Percentiles rank a stretch among this genome's conserved stretches.
Conservation (phyloP, 352 stramenopile genomes). For the Thalassiosira mediterranea region DNA sequence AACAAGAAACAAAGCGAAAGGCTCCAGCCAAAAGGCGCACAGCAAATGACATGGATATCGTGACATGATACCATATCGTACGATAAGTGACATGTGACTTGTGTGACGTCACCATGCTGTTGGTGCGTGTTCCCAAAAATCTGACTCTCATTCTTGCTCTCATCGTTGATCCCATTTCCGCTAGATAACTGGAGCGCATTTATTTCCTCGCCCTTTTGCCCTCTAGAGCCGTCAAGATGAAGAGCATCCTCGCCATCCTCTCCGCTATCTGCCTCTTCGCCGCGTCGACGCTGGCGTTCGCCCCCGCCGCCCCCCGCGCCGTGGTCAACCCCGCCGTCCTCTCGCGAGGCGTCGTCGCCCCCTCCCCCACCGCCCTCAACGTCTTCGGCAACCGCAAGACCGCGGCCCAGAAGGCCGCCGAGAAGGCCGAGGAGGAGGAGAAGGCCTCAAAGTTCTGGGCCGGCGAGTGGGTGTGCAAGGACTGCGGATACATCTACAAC, state of each 20-base stretch:
- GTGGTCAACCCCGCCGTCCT: constrained; percentile 10
- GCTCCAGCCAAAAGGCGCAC: too few species aligned
- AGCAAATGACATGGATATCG: too few species aligned
- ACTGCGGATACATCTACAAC: constrained; percentile 87
- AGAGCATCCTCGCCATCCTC: constrained; percentile 43
- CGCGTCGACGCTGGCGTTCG: constrained; percentile 29
- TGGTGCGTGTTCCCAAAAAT: too few species aligned
- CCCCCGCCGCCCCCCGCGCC: constrained; percentile 20
- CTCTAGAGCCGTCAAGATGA: constrained; percentile 21
- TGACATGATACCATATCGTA: too few species aligned
- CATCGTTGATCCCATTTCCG: too few species aligned
- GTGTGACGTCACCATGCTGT: too few species aligned
- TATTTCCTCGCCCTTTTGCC: background rate
- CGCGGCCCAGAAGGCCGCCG: constrained; percentile 56
- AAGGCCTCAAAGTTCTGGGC: constrained; percentile 74
- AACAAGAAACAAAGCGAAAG: too few species aligned
- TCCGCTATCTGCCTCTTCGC: constrained; percentile 42
- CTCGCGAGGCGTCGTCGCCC: background rate
- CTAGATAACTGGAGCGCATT: too few species aligned
- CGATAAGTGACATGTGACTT: too few species aligned
- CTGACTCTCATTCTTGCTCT: too few species aligned
- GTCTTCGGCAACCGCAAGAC: constrained; percentile 82
- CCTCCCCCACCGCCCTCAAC: constrained; percentile 56
- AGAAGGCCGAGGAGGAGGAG: constrained; percentile 62
- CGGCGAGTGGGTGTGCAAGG: constrained; percentile 86